phyloP scores from a whole-genome alignment of 352 stramenopile species.

The Phytophthora chlamydospora region DNA sequence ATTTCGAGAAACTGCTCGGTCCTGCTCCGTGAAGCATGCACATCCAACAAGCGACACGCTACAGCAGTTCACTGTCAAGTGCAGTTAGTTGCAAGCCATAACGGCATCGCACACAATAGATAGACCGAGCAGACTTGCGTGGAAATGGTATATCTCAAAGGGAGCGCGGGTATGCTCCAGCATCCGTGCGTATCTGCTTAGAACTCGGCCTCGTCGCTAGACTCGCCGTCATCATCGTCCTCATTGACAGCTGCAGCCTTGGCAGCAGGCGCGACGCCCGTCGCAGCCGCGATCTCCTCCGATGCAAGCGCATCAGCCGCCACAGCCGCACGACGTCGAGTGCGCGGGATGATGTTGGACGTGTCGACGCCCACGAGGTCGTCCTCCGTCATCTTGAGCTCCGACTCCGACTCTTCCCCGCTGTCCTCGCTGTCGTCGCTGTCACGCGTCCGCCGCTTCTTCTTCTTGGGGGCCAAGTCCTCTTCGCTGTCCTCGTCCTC shows the following conservation, averaged over 20 bases:
- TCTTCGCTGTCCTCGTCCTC: constrained; percentile 51
- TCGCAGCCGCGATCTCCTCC: constrained; percentile 51
- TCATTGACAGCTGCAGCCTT: constrained; percentile 13
- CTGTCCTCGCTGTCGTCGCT: constrained; percentile 70
- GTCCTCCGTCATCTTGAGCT: constrained; percentile 88
- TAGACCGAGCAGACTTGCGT: constrained; percentile 1
- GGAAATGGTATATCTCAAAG: constrained; percentile 24
- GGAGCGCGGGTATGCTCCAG: constrained; percentile 8
- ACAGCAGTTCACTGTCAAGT: background rate
- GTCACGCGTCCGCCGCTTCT: constrained; percentile 73
- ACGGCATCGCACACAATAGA: constrained; percentile 4
- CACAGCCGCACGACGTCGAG: constrained; percentile 70
- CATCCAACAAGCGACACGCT: background rate
- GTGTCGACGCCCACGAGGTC: constrained; percentile 86
- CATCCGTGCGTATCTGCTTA: constrained; percentile 40
- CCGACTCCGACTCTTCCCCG: constrained; percentile 66
- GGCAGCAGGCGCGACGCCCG: constrained; percentile 13
- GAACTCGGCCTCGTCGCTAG: constrained; percentile 88
- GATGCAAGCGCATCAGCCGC: constrained; percentile 72
- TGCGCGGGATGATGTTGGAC: constrained; percentile 86
- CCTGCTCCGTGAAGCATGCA: constrained; percentile 20
- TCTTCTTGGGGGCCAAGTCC: constrained; percentile 60
- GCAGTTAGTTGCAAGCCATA: background rate
- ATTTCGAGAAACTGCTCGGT: constrained; percentile 45
- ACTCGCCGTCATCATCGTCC: constrained; percentile 72